Evolutionary conservation across 2,329 filamentous ascomycete species (phyloP).

Genomic region (Dactylellina sp.): DNA sequence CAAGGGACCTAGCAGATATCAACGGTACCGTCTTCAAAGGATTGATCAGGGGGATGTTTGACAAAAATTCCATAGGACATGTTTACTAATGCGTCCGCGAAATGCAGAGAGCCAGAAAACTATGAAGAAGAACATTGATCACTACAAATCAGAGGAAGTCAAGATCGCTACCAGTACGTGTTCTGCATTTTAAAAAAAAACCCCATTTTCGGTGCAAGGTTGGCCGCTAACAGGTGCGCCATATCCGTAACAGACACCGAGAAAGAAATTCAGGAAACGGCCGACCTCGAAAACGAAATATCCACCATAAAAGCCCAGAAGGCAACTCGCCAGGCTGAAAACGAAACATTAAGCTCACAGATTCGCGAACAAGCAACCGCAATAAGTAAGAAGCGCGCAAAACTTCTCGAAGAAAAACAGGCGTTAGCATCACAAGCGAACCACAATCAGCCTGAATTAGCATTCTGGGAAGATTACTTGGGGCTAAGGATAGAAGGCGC

Average conservation of each 20-base stretch:
- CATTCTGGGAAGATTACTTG: slow-evolving; percentile 94
- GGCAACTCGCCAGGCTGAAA: slow-evolving; percentile 71
- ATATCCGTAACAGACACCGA: slow-evolving; percentile 17
- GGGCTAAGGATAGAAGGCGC: slow-evolving; percentile 90
- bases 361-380: slow-evolving; percentile 76
- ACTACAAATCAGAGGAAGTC: slow-evolving; percentile 58
- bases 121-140: slow-evolving; percentile 59
- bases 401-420: slow-evolving; percentile 69
- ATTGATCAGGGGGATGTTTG: no score
- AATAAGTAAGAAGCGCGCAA: slow-evolving; percentile 68
- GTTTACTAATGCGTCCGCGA: neutral
- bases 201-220: neutral
- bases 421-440: slow-evolving; percentile 82
- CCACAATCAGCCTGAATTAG: slow-evolving; percentile 90
- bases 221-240: slow-evolving; percentile 12
- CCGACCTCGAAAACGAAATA: slow-evolving; percentile 76
- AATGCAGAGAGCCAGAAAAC: slow-evolving; percentile 57
- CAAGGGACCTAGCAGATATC: slow-evolving; percentile 86
- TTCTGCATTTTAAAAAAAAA: slow-evolving; percentile 43
- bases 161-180: slow-evolving; percentile 57
- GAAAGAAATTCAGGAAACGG: slow-evolving; percentile 73
- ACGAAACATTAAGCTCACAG: slow-evolving; percentile 71
- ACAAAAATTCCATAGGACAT: no score
- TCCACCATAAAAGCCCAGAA: slow-evolving; percentile 71
- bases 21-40: slow-evolving; percentile 82